Percentiles rank a stretch among this genome's conserved stretches.
phyloP scores from a whole-genome alignment of 176 grass and related monocot species.

The Calamus simplicifolius region DNA sequence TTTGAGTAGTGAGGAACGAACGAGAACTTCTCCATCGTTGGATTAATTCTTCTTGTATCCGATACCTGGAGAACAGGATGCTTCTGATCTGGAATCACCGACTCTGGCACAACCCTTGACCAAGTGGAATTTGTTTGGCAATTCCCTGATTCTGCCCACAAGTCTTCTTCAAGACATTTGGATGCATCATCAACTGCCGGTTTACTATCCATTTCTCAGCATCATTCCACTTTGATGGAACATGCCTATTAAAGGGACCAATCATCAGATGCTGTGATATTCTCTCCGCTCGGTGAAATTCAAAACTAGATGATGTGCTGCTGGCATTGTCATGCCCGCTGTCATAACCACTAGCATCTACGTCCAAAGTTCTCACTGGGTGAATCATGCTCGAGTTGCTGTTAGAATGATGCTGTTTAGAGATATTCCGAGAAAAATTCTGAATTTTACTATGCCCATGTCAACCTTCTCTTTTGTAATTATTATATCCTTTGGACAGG shows the following conservation, averaged over 20 bases:
- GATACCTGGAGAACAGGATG: constrained; percentile 14
- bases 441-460: constrained; percentile 14
- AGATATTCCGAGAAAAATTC: constrained; percentile 24
- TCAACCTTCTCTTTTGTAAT: constrained; percentile 14
- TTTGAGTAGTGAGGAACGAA: constrained; percentile 53
- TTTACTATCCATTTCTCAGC: constrained; percentile 98
- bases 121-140: no score
- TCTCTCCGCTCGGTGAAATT: constrained; percentile 60
- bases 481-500: no score
- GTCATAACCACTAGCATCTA: constrained; percentile 51
- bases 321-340: constrained; percentile 53
- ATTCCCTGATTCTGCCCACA: not conserved
- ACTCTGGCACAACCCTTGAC: constrained; percentile 17
- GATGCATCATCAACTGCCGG: constrained; percentile 48
- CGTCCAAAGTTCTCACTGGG: constrained; percentile 54
- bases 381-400: constrained; percentile 68
- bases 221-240: constrained; percentile 91
- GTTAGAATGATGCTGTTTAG: constrained; percentile 28
- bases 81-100: constrained; percentile 22
- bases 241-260: constrained; percentile 46
- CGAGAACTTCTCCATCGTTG: constrained; percentile 54
- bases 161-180: constrained; percentile 24
- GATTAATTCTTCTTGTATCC: constrained; percentile 51
- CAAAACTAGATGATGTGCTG: constrained; percentile 60
- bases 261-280: constrained; percentile 23